Evolutionary conservation across 2,329 filamentous ascomycete genomes (phyloP).

Genomic region (Cladosporium sp.): DNA sequence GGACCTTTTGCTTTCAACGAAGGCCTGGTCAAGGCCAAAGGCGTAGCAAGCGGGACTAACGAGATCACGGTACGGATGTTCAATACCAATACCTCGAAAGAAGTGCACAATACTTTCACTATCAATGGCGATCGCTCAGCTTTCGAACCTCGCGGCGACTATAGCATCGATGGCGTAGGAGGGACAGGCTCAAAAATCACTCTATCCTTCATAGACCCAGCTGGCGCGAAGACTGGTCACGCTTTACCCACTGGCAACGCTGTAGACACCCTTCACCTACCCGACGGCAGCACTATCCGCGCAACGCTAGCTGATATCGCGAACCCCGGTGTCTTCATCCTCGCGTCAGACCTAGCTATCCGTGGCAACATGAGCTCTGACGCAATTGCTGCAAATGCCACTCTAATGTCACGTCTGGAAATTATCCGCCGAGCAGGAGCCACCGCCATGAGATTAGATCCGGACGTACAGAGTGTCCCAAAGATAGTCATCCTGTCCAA

Average conservation of each 20-base stretch:
- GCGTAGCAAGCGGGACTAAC: slow-evolving; percentile 33
- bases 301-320: slow-evolving; percentile 64
- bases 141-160: slow-evolving; percentile 49
- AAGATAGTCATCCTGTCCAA: slow-evolving; percentile 60
- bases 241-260: slow-evolving; percentile 60
- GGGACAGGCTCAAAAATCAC: slow-evolving; percentile 59
- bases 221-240: slow-evolving; percentile 62
- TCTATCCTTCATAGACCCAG: slow-evolving; percentile 63
- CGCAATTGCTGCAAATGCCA: slow-evolving; percentile 53
- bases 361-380: slow-evolving; percentile 55
- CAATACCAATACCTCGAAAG: slow-evolving; percentile 71
- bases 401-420: slow-evolving; percentile 55
- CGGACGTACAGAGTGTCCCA: slow-evolving; percentile 55
- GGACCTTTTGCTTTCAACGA: slow-evolving; percentile 65
- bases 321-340: slow-evolving; percentile 65
- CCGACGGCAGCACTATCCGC: slow-evolving; percentile 42
- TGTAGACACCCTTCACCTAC: slow-evolving; percentile 49
- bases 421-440: slow-evolving; percentile 59
- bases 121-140: slow-evolving; percentile 50
- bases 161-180: slow-evolving; percentile 64
- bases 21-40: slow-evolving; percentile 44
- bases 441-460: slow-evolving; percentile 60
- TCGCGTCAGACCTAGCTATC: slow-evolving; percentile 54
- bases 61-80: slow-evolving; percentile 58
- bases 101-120: slow-evolving; percentile 60